These are phyloP conservation scores for Nemania bipapillata DNA, from an alignment of 2,329 filamentous ascomycete genomes.

Conservation along the genomic window DNA sequence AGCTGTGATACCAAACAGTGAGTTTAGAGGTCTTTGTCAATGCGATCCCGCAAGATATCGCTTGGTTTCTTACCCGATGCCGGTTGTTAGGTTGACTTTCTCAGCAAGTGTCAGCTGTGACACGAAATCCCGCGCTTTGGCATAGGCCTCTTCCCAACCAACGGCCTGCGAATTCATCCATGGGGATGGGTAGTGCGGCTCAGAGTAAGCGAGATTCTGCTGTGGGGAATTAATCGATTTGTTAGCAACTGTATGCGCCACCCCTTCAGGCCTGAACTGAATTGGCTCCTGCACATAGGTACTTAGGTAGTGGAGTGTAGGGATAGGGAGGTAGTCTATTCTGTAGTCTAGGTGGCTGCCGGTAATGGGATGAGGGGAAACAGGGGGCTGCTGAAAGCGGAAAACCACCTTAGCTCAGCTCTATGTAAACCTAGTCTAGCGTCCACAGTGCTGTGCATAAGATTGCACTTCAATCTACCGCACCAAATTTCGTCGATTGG, in stretches of 20 bases:
- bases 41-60: too few relatives aligned
- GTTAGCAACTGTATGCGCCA: constrained; percentile 21
- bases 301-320: too few relatives aligned
- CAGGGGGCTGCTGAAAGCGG: not conserved
- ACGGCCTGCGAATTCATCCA: constrained; percentile 80
- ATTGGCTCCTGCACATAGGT: too few relatives aligned
- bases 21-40: not conserved
- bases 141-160: constrained; percentile 80
- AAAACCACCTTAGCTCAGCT: not conserved
- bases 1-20: constrained; percentile 56
- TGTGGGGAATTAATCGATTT: constrained; percentile 9
- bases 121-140: constrained; percentile 80
- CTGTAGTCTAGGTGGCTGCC: not conserved
- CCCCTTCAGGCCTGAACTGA: not conserved
- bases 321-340: too few relatives aligned
- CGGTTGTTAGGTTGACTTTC: constrained; percentile 95
- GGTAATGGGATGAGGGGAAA: not conserved
- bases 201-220: constrained; percentile 43
- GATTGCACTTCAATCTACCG: not conserved
- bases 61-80: constrained; percentile 75
- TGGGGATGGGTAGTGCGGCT: constrained; percentile 78
- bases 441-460: not conserved
- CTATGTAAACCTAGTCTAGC: too few relatives aligned
- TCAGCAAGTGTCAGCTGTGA: constrained; percentile 83
- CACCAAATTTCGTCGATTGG: not conserved